Percentiles rank a stretch among this genome's conserved stretches.
Conservation (phyloP, 495 filamentous ascomycete species). For the Hyaloscypha variabilis region DNA sequence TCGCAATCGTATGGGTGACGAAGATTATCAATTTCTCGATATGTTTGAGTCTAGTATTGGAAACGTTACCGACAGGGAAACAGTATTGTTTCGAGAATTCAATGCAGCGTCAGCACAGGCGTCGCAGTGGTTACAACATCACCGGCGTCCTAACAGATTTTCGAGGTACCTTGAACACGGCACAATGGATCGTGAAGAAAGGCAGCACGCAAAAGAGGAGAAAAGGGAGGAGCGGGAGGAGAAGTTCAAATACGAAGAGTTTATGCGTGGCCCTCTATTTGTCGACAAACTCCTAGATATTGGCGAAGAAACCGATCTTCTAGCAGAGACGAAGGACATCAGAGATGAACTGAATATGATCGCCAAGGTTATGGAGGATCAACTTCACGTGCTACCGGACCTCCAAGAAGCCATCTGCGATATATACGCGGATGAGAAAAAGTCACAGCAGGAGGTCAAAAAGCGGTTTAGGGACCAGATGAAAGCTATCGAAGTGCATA, state of each 20-base stretch:
- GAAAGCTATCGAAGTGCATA: conserved; percentile 60
- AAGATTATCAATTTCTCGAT: conserved; percentile 69
- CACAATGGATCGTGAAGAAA: conserved; percentile 17
- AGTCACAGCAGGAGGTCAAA: conserved; percentile 55
- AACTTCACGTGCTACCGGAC: conserved; percentile 55
- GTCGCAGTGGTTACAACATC: conserved; percentile 61
- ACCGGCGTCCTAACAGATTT: conserved; percentile 53
- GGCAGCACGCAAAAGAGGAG: conserved; percentile 28
- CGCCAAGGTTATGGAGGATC: conserved; percentile 60
- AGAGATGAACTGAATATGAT: conserved; percentile 77
- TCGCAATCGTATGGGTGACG: conserved; percentile 61
- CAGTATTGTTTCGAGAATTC: conserved; percentile 64
- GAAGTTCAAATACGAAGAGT: conserved; percentile 30
- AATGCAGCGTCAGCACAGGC: conserved; percentile 63
- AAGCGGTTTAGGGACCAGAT: conserved; percentile 62
- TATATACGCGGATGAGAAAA: conserved; percentile 53
- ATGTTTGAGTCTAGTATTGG: conserved; percentile 74
- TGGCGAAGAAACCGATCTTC: conserved; percentile 64
- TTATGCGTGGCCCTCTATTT: conserved; percentile 46
- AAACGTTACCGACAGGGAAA: conserved; percentile 64
- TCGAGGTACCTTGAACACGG: conserved; percentile 15
- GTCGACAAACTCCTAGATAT: conserved; percentile 70
- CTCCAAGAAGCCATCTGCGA: conserved; percentile 52
- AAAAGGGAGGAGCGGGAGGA: conserved; percentile 21
- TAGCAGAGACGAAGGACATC: conserved; percentile 72